Evolutionary conservation across 345 rosid species (phyloP).

Genomic region (Gossypium raimondii): DNA sequence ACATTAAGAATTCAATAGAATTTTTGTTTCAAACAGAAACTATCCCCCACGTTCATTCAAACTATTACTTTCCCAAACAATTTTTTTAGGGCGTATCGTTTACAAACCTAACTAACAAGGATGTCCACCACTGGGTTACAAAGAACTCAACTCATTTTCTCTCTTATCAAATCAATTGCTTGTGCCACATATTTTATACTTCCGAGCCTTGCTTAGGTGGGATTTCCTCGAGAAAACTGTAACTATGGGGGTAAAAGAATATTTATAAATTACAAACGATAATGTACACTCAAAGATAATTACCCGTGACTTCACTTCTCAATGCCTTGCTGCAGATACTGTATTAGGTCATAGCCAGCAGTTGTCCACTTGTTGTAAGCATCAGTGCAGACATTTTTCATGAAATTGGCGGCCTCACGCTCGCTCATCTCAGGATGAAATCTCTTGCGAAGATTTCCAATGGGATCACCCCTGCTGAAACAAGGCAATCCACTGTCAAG

Average conservation of each 20-base stretch:
- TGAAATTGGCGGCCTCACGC: conserved; percentile 93
- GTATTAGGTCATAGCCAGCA: conserved; percentile 90
- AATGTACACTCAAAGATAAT: conserved; percentile 31
- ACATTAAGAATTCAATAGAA: neutral
- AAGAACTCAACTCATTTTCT: conserved; percentile 9
- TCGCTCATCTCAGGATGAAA: conserved; percentile 96
- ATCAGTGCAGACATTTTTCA: conserved; percentile 78
- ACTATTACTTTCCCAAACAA: conserved; percentile 3
- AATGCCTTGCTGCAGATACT: conserved; percentile 93
- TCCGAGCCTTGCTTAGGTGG: conserved; percentile 18
- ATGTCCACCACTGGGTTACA: conserved; percentile 21
- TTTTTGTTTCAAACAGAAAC: neutral
- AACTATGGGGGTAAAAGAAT: neutral
- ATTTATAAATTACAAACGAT: conserved; percentile 24
- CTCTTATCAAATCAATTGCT: neutral
- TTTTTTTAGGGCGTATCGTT: neutral
- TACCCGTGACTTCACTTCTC: conserved; percentile 52
- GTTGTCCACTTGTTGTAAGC: conserved; percentile 98
- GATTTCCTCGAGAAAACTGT: conserved; percentile 20
- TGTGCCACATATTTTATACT: neutral
- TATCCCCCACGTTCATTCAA: neutral
- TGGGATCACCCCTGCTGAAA: conserved; percentile 95
- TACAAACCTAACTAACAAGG: conserved; percentile 13
- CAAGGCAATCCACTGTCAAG: conserved; percentile 95
- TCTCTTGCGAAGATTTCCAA: conserved; percentile 93